Evolutionary conservation across 352 stramenopile genomes (phyloP), one percentile per base, ranked within the genome.

Genomic region (Lagenidium sp.): DNA sequence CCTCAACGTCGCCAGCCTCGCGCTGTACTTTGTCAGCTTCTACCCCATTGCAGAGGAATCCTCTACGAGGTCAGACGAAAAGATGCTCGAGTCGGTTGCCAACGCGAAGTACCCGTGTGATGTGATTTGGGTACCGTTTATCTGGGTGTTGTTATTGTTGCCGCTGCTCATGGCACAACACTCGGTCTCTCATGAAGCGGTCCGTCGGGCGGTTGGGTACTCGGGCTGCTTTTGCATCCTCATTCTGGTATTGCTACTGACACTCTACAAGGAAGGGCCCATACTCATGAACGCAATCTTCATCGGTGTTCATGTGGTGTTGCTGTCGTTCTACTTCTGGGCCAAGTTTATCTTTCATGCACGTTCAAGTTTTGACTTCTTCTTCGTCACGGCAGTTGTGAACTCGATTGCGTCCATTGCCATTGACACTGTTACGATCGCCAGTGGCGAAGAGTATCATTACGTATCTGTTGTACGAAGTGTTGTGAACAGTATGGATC

Each of bases 141-240:
- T 80, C 8, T 90, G 81, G 81, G 68, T 85, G 16, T 44, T 90
- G 29, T 78, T 90, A 42, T 43, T 94, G 4, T 38, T 94, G 19
- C 81, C 81, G 1, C 81, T 91, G 55, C 72, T 94, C 18, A 94
- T 94, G 81, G 68, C 82, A 15, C 81, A 94, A 47, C 80, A 72
- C 36, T 87, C 73, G 19, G 68, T 94, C 32, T 91, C 81, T 0
- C 60, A 81, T 26, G 64, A 84, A 57, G 81, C 81, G 6, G 76
- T 91, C 2, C 50, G 66, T 12, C 81, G 81, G 18, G 67, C 78
- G 3, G 82, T 91, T 24, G 40, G 57, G n/a, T 85, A 88, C 44
- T 85, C 78, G 18, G 77, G 75, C 4, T 44, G 53, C 2, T 63
- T 85, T 5, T 82, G 68, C 26, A 24, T 70, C 10, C 44, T 83